A percentile compares a stretch with the other conserved stretches of the same genome.
phyloP scores from a whole-genome alignment of 768 basidiomycete species.

The Naganishia randhawae region DNA sequence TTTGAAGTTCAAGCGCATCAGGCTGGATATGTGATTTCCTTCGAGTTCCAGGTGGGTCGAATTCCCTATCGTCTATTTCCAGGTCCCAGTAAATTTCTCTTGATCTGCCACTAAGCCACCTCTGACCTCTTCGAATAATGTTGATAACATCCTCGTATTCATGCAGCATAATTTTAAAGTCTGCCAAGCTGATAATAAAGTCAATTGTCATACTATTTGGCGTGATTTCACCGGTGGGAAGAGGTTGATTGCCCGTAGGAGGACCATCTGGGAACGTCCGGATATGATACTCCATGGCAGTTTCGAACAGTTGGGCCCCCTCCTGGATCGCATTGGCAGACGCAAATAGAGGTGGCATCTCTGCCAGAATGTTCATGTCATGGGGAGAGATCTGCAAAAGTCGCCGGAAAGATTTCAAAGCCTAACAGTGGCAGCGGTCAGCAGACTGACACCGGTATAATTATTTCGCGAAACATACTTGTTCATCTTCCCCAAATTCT shows the following conservation, averaged over 20 bases:
- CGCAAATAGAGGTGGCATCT: conserved; percentile 71
- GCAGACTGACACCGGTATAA: neutral
- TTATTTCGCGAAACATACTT: conserved; percentile 53
- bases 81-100: conserved; percentile 72
- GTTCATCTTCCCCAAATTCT: conserved; percentile 66
- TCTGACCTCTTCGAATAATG: conserved; percentile 67
- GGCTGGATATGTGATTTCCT: conserved; percentile 1
- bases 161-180: conserved; percentile 70
- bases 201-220: conserved; percentile 38
- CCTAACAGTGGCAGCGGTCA: conserved; percentile 49
- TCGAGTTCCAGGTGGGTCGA: conserved; percentile 56
- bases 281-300: conserved; percentile 70
- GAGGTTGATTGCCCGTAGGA: neutral
- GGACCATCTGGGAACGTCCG: conserved; percentile 48
- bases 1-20: conserved; percentile 35
- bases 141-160: conserved; percentile 66
- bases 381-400: conserved; percentile 61
- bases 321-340: conserved; percentile 65
- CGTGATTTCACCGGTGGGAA: neutral
- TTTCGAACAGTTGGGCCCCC: conserved; percentile 66
- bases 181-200: conserved; percentile 71
- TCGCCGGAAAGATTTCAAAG: conserved; percentile 62
- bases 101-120: conserved; percentile 88
- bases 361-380: conserved; percentile 71
- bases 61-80: conserved; percentile 84